These are phyloP conservation scores for Lentinula detonsa DNA, from an alignment of 768 basidiomycete genomes.

Conservation along the genomic window DNA sequence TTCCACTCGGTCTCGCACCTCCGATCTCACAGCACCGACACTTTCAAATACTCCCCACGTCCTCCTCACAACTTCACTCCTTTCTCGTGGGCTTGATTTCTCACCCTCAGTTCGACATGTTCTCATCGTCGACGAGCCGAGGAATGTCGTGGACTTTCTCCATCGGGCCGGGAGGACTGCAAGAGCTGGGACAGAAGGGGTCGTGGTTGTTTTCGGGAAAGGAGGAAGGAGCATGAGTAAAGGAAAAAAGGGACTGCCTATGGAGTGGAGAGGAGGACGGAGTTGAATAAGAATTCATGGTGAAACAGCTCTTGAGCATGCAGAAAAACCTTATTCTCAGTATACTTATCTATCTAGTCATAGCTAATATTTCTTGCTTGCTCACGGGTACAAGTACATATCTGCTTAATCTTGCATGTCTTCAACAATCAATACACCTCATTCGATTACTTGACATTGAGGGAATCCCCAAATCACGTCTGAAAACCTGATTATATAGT, in stretches of 20 bases:
- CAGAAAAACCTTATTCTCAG: too few species aligned
- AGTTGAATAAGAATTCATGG: background rate
- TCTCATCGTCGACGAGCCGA: constrained; percentile 82
- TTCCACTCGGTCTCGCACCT: background rate
- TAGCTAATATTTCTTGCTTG: too few species aligned
- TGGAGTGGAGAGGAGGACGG: background rate
- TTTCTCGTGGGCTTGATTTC: constrained; percentile 90
- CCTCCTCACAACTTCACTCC: constrained; percentile 84
- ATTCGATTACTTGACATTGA: too few species aligned
- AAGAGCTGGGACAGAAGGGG: constrained; percentile 63
- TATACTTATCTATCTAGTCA: too few species aligned
- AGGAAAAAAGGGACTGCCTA: constrained; percentile 38
- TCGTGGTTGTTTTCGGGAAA: constrained; percentile 75
- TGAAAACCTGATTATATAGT: too few species aligned
- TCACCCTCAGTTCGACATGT: constrained; percentile 71
- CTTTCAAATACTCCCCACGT: constrained; percentile 46
- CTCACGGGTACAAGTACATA: too few species aligned
- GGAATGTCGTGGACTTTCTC: constrained; percentile 88
- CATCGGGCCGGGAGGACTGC: constrained; percentile 87
- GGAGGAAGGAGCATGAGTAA: constrained; percentile 56
- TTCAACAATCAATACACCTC: too few species aligned
- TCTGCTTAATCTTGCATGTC: too few species aligned
- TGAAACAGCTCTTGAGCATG: too few species aligned
- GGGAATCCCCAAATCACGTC: too few species aligned
- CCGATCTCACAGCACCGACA: constrained; percentile 13